These are phyloP conservation scores for Apiotrichum montevideense DNA, from an alignment of 1,284 basidiomycete genomes.

Conservation along the genomic window DNA sequence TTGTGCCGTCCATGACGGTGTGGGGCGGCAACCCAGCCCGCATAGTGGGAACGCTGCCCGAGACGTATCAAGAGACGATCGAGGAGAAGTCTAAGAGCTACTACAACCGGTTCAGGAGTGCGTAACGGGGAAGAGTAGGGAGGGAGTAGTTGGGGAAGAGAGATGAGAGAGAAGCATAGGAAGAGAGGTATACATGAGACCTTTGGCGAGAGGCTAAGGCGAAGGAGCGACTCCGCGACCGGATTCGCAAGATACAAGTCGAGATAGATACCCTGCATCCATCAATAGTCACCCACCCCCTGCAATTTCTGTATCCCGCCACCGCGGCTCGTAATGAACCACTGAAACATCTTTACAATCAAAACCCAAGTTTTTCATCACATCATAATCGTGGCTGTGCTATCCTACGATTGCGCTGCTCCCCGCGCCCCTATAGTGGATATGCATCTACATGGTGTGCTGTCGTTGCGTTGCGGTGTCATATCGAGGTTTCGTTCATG, in stretches of 20 bases:
- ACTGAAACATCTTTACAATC: background rate
- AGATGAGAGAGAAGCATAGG: background rate
- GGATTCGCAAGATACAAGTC: conserved; percentile 4
- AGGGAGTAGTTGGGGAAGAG: background rate
- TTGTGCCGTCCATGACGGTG: conserved; percentile 78
- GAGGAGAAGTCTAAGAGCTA: conserved; percentile 71
- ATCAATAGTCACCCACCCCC: background rate
- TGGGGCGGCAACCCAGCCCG: conserved; percentile 86
- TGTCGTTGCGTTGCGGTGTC: too few relatives aligned
- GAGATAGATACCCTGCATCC: background rate
- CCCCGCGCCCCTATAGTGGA: too few relatives aligned
- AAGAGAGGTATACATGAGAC: conserved; percentile 3
- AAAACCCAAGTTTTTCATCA: background rate
- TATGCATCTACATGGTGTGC: too few relatives aligned
- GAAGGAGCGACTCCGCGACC: conserved; percentile 1
- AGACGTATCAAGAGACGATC: conserved; percentile 76
- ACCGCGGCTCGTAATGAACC: background rate
- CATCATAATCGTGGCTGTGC: background rate
- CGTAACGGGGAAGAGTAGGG: background rate
- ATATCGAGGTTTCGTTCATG: too few relatives aligned
- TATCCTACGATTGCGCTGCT: too few relatives aligned
- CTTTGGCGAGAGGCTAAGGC: background rate
- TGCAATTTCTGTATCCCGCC: background rate
- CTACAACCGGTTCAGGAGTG: conserved; percentile 59
- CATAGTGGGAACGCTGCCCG: conserved; percentile 76